A percentile compares a stretch with the other conserved stretches of the same genome.
phyloP scores from a whole-genome alignment of 2,329 filamentous ascomycete genomes.

The Aplosporella prunicola region DNA sequence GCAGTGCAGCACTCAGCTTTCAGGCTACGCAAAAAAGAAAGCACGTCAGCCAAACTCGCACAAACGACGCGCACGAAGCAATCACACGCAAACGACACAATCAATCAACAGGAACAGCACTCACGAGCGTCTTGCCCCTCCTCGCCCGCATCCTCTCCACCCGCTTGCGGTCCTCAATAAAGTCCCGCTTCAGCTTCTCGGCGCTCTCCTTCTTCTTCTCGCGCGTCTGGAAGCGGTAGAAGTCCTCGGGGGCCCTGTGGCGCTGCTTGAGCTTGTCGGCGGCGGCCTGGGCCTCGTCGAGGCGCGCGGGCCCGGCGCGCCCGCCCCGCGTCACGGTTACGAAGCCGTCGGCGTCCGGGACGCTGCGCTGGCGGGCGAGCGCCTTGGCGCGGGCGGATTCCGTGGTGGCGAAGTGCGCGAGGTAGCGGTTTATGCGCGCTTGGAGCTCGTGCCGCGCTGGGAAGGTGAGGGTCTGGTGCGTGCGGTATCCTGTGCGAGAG shows the following conservation, averaged over 20 bases:
- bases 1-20: too few relatives aligned
- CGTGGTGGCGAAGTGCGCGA: slow-evolving; percentile 62
- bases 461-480: slow-evolving; percentile 63
- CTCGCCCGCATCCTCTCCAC: slow-evolving; percentile 61
- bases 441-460: slow-evolving; percentile 61
- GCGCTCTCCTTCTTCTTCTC: slow-evolving; percentile 72
- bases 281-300: slow-evolving; percentile 57
- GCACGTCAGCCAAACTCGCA: too few relatives aligned
- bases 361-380: slow-evolving; percentile 56
- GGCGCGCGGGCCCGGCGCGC: slow-evolving; percentile 59
- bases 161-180: slow-evolving; percentile 67
- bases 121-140: slow-evolving; percentile 37
- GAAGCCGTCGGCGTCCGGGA: slow-evolving; percentile 92
- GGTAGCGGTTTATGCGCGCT: slow-evolving; percentile 71
- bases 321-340: slow-evolving; percentile 80
- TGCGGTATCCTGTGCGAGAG: slow-evolving; percentile 48
- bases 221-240: slow-evolving; percentile 76
- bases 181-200: slow-evolving; percentile 57
- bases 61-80: too few relatives aligned
- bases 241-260: slow-evolving; percentile 56
- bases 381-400: slow-evolving; percentile 56
- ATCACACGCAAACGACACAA: too few relatives aligned
- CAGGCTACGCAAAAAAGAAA: too few relatives aligned
- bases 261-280: slow-evolving; percentile 50
- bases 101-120: too few relatives aligned